phyloP scores from a whole-genome alignment of 2,329 filamentous ascomycete genomes.

The Penicillium expansum region DNA sequence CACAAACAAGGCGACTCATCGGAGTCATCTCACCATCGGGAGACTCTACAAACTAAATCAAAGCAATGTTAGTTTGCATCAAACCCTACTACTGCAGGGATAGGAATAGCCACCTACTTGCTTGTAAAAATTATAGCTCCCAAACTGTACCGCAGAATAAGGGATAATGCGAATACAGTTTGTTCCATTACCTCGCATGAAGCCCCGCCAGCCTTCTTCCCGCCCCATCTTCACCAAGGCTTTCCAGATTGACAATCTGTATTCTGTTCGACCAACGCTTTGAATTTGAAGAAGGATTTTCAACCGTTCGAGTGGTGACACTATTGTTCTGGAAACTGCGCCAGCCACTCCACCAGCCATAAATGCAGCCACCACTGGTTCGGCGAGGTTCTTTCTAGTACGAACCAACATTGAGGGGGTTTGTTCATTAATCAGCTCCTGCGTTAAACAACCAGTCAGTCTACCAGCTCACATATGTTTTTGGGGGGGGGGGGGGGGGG shows the following conservation, averaged over 20 bases:
- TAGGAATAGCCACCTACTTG: constrained; percentile 57
- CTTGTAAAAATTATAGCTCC: constrained; percentile 97
- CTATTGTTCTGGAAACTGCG: constrained; percentile 94
- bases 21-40: constrained; percentile 73
- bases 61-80: constrained; percentile 12
- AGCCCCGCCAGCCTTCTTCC: constrained; percentile 94
- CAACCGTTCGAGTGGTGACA: constrained; percentile 89
- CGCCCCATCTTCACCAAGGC: constrained; percentile 92
- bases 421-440: constrained; percentile 14
- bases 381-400: constrained; percentile 56
- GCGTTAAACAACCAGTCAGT: background rate
- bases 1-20: constrained; percentile 76
- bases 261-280: constrained; percentile 83
- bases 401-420: constrained; percentile 23
- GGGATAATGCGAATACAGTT: constrained; percentile 98
- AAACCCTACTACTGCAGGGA: background rate
- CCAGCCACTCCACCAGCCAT: constrained; percentile 91
- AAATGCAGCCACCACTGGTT: constrained; percentile 87
- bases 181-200: constrained; percentile 96
- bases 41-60: constrained; percentile 67
- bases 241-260: constrained; percentile 86
- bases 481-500: no score
- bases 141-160: constrained; percentile 97
- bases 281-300: constrained; percentile 99
- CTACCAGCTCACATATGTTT: background rate